A percentile compares a stretch with the other conserved stretches of the same genome.
These are phyloP conservation scores for Ceratocystis albifundus DNA, from an alignment of 2,329 filamentous ascomycete genomes.

Conservation along the genomic window DNA sequence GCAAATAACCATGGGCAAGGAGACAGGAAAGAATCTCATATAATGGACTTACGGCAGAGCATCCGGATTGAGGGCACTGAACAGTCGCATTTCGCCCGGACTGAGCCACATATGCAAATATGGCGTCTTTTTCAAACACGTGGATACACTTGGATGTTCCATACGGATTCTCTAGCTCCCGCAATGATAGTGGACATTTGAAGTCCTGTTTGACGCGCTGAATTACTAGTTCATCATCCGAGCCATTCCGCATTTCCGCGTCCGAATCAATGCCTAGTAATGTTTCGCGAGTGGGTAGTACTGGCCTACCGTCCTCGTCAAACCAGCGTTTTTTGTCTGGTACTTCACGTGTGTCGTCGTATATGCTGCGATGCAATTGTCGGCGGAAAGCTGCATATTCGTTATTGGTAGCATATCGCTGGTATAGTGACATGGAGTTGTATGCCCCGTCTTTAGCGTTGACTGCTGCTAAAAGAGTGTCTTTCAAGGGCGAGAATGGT, in stretches of 20 bases:
- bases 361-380: slow-evolving; percentile 44
- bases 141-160: slow-evolving; percentile 58
- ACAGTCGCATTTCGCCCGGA: slow-evolving; percentile 33
- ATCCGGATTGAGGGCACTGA: slow-evolving; percentile 29
- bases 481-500: slow-evolving; percentile 1
- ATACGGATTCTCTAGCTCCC: slow-evolving; percentile 52
- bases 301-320: slow-evolving; percentile 35
- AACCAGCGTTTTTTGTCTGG: slow-evolving; percentile 47
- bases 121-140: slow-evolving; percentile 55
- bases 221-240: slow-evolving; percentile 59
- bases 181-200: slow-evolving; percentile 58
- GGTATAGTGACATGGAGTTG: slow-evolving; percentile 31
- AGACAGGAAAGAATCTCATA: neutral
- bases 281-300: slow-evolving; percentile 25
- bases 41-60: slow-evolving; percentile 39
- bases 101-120: slow-evolving; percentile 48
- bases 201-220: slow-evolving; percentile 52
- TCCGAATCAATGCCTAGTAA: slow-evolving; percentile 31
- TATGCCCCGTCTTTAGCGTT: slow-evolving; percentile 25
- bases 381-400: slow-evolving; percentile 50
- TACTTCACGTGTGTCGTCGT: slow-evolving; percentile 39
- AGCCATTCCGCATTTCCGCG: slow-evolving; percentile 40
- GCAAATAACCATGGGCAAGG: neutral
- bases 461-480: neutral
- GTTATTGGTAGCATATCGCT: slow-evolving; percentile 46